Percentiles rank a stretch among this genome's conserved stretches.
phyloP scores from a whole-genome alignment of 371 early-diverging fungal genomes.

The Mortierella sp. region DNA sequence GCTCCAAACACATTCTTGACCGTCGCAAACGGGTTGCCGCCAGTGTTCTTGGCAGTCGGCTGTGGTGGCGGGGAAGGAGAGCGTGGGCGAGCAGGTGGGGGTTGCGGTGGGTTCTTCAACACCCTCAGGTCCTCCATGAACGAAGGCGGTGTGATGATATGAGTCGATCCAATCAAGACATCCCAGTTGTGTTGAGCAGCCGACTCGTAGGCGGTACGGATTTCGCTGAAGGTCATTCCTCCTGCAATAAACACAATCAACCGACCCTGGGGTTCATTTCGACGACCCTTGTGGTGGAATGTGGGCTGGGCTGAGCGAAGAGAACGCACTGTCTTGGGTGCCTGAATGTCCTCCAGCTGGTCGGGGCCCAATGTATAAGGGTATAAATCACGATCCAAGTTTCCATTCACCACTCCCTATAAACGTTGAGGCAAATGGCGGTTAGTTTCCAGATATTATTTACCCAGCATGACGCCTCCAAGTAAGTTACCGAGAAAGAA shows the following conservation, averaged over 20 bases:
- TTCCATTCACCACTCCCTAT: conserved; percentile 43
- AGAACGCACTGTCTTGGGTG: conserved; percentile 56
- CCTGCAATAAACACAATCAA: conserved; percentile 88
- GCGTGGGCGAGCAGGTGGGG: conserved; percentile 55
- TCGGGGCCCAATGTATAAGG: conserved; percentile 51
- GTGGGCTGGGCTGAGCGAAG: conserved; percentile 55
- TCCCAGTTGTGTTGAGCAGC: conserved; percentile 80
- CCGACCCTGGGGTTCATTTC: conserved; percentile 55
- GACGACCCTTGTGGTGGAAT: conserved; percentile 58
- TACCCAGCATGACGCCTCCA: not conserved
- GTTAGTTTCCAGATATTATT: no score
- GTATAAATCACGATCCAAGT: conserved; percentile 48
- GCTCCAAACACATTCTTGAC: conserved; percentile 53
- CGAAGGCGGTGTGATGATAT: conserved; percentile 82
- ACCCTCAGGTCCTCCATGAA: conserved; percentile 78
- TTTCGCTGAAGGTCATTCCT: conserved; percentile 93
- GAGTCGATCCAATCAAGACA: conserved; percentile 88
- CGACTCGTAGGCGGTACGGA: conserved; percentile 88
- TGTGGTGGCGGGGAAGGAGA: conserved; percentile 53
- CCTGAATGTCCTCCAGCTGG: conserved; percentile 51
- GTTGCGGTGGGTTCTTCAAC: conserved; percentile 56
- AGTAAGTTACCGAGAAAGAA: not conserved
- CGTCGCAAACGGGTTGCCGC: conserved; percentile 32
- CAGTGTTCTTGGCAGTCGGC: conserved; percentile 3
- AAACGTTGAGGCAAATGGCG: no score